Evolutionary conservation across 208 protist species (phyloP), one percentile per base, ranked within the genome.

Genomic region (Angomonas ambiguus): DNA sequence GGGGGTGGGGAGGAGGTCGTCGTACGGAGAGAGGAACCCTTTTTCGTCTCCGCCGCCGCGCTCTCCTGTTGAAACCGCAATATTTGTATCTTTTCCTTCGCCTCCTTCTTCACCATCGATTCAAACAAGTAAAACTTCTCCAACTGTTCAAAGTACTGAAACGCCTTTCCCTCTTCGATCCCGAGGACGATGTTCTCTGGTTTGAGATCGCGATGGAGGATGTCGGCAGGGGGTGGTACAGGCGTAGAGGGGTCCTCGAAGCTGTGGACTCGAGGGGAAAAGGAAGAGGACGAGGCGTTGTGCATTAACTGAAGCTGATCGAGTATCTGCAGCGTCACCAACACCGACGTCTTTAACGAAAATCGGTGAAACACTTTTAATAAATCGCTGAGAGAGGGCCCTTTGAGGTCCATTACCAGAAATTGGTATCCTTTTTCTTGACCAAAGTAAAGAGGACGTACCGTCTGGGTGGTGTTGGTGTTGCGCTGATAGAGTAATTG

Each of bases 291-390:
- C n/a, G n/a, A n/a, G n/a, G n/a, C n/a, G n/a, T n/a, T n/a, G n/a
- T n/a, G n/a, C n/a, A n/a, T n/a, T n/a, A n/a, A n/a, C 38, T 45
- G 11, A 16, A 45, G 8, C 38, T 45, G 38, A 45, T 16, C 38
- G 11, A 45, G 16, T 16, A 45, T 16, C 16, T 45, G 38, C 38
- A 45, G 16, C 8, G 11, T n/a, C 38, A 45, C 38, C 38, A 45
- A 45, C 8, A 45, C 38, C 11, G 38, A 45, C 8, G 38, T 45
- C 16, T 45, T 45, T 45, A 45, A 45, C 38, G 38, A 45, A 45
- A 45, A 45, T n/a, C 38, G 38, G 16, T 45, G 38, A 45, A 45
- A 45, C 38, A 45, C 38, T 45, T 45, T 45, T 45, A 45, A 45
- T 16, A 45, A 45, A 45, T 45, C 38, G 38, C 38, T 45, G 38